Conservation (phyloP, 2,329 filamentous ascomycete genomes). For the Penicillium concentricum region DNA sequence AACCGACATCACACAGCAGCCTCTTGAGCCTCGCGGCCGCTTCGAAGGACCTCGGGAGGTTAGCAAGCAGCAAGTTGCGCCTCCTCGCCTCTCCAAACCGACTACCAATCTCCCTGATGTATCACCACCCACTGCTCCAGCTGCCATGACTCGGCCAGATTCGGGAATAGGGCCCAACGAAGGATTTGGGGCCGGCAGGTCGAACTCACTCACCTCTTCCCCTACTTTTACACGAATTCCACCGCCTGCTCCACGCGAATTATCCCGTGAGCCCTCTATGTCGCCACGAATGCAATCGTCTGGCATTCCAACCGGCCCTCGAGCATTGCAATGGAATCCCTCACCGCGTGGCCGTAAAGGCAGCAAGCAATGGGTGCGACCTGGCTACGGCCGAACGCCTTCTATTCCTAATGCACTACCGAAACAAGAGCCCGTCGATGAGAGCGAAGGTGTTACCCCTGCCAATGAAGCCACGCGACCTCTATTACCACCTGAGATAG, state of each 20-base stretch:
- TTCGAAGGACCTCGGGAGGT: conserved; percentile 25
- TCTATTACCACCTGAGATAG: background rate
- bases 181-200: conserved; percentile 16
- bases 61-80: conserved; percentile 26
- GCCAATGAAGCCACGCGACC: conserved; percentile 19
- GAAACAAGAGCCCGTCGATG: conserved; percentile 36
- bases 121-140: conserved; percentile 39
- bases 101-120: conserved; percentile 28
- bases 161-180: conserved; percentile 20
- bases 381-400: conserved; percentile 33
- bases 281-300: conserved; percentile 39
- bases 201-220: conserved; percentile 23
- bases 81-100: conserved; percentile 25
- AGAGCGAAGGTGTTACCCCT: conserved; percentile 22
- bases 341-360: conserved; percentile 34
- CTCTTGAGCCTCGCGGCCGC: conserved; percentile 26
- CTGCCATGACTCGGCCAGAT: conserved; percentile 34
- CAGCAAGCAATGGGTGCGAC: conserved; percentile 42
- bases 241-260: conserved; percentile 26
- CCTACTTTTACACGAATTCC: conserved; percentile 27
- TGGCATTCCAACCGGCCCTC: conserved; percentile 43
- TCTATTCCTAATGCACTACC: conserved; percentile 18
- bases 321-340: conserved; percentile 37
- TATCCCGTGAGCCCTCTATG: conserved; percentile 35
- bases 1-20: conserved; percentile 22